Base-by-base conservation (phyloP, 805 yeast species). In the Yarrowia sp. region DNA sequence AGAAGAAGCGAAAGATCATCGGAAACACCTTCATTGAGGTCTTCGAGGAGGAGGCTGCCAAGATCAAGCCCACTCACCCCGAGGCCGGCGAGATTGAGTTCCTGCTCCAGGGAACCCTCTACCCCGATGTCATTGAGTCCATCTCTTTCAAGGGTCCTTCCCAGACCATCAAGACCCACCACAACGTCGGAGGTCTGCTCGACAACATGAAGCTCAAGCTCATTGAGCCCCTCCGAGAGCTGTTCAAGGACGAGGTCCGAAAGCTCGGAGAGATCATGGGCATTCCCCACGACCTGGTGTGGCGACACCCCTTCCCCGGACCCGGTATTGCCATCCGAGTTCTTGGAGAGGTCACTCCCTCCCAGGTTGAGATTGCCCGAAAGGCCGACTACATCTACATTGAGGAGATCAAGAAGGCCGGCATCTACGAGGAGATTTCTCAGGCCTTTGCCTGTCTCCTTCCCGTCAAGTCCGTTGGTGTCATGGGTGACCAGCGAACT, bases 271-370 rank as follows among this genome's bases (percentile, higher is more conserved):
- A 92, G 83, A 81, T 95, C 66, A 82, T 95, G 82, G 97, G 97
- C 63, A 94, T 95, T 74, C 96, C 98, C 42, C 95, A 91, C 77
- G 98, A 95, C 74, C 85, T 95, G 74, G 98, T 95, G 73, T 94
- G 98, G 98, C 91, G 99, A 85, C 99, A 95, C 79, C 99, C 99
- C 68, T 95, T 95, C 96, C 99, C 99, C 75, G 99, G 99, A 78
- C 99, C 99, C 79, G 99, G 99, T 83, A 90, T 95, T 77, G 99
- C 98, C 74, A 95, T 95, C 79, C 89, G 99, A 82, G 96, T 95
- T 68, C 84, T 95, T 60, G 99, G 99, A 74, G 98, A 94, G 82
- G 98, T 95, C 71, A 91, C 97, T 69, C 90, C 87, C 73, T 87
- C 84, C 72, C 99, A 95, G 83, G 95, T 95, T 68, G 94, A 87